Evolutionary conservation across 495 filamentous ascomycete genomes (phyloP).

Genomic region (Letharia columbiana): DNA sequence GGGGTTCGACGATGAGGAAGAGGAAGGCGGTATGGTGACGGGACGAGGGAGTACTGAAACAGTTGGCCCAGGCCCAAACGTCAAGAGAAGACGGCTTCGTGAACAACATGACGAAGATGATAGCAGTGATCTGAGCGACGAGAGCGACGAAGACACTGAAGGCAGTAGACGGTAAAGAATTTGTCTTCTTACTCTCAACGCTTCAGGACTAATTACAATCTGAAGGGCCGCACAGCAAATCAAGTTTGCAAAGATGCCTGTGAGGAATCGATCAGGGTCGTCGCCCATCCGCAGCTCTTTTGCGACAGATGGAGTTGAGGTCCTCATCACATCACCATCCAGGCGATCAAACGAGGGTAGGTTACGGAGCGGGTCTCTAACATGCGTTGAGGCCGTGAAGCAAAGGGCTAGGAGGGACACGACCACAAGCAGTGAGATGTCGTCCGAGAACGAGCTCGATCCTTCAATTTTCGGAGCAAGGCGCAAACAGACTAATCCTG

Average conservation of each 20-base stretch:
- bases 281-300: conserved; percentile 65
- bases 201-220: not conserved
- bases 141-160: conserved; percentile 86
- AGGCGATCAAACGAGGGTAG: conserved; percentile 40
- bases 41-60: conserved; percentile 67
- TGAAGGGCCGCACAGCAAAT: conserved; percentile 66
- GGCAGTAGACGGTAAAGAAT: conserved; percentile 33
- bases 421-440: conserved; percentile 84
- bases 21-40: conserved; percentile 74
- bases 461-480: conserved; percentile 48
- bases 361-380: conserved; percentile 63
- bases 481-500: conserved; percentile 50
- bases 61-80: conserved; percentile 52
- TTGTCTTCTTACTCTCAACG: conserved; percentile 21
- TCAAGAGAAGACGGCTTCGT: conserved; percentile 42
- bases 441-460: conserved; percentile 80
- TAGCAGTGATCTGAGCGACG: conserved; percentile 92
- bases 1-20: conserved; percentile 56
- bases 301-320: conserved; percentile 43
- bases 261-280: conserved; percentile 77
- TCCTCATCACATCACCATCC: conserved; percentile 48
- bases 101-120: conserved; percentile 91
- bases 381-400: conserved; percentile 64
- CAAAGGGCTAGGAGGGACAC: conserved; percentile 74
- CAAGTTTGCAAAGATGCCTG: conserved; percentile 88